Evolutionary conservation across 75 land plant species (phyloP), one percentile per base, ranked within the genome.

Genomic region (Picea sitchensis): DNA sequence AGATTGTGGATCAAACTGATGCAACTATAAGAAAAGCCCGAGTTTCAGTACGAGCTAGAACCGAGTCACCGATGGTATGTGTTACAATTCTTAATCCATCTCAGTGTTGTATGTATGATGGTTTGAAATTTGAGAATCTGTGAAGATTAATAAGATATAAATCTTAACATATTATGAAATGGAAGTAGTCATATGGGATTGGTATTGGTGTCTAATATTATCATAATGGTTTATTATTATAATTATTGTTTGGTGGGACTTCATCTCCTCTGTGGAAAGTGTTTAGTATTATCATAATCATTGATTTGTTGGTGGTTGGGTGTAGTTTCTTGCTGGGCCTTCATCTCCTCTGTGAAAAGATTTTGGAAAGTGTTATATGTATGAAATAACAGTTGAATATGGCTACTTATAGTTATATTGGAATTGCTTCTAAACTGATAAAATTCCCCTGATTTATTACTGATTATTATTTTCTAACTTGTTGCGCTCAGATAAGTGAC

Each of bases 11-110:
- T 14, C 78, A 38, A 59, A 14, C 84, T 41, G 87, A 88, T 13
- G 87, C 89, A 59, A 86, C 86, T 20, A 84, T 89, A 84, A 82
- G 95, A 80, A 94, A 91, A 68, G 93, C 93, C 3, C 83, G 97
- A 14, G 97, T 94, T 5, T 94, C 97, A 0, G 97, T 94, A 14
- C 83, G 97, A n/a, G 92, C 95, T 13, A 83, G 94, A 82, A 89
- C 97, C 11, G 97, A 94, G 30, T 92, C 97, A 67, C 92, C 97
- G 26, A 92, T 89, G 87, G 97, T 94, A 83, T 59, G 83, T 44
- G 18, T 58, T 41, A 34, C 65, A n/a, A 2, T 5, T 6, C 15
- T 12, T 31, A 17, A 23, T 2, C 34, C 14, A 65, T 2, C 68
- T 26, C 13, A 65, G 12, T 8, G 26, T 12, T 65, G 26, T 13